Conservation (phyloP, 192 early-diverging fungal genomes). For the Coemansia pectinata region DNA sequence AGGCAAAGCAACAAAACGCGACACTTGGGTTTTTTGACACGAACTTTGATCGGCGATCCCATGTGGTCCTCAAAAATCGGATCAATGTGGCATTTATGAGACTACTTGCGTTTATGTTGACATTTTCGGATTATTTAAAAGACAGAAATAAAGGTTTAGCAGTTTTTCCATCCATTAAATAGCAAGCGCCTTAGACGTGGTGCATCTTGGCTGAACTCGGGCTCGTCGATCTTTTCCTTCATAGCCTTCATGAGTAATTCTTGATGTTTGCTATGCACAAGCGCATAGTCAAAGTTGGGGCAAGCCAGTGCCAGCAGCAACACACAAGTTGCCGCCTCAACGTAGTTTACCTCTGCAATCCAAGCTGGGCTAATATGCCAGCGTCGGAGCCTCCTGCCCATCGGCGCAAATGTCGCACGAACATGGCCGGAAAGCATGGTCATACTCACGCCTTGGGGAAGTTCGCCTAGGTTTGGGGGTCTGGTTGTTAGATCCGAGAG, state of each 20-base stretch:
- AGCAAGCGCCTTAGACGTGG: background rate
- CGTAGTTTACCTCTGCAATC: background rate
- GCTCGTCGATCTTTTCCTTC: background rate
- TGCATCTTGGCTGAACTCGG: background rate
- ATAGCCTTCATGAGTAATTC: background rate
- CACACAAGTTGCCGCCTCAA: background rate
- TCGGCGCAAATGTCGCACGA: background rate
- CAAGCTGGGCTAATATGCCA: background rate
- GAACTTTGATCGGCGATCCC: background rate
- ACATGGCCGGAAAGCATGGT: background rate
- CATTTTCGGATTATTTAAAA: background rate
- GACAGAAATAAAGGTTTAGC: background rate
- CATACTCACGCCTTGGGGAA: background rate
- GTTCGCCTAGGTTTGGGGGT: background rate
- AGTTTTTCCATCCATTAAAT: background rate
- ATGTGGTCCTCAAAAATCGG: background rate
- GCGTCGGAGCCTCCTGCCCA: background rate
- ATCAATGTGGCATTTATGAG: background rate
- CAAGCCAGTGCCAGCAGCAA: background rate
- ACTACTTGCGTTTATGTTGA: background rate
- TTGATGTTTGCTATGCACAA: background rate
- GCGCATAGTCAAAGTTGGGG: background rate
- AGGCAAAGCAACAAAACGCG: background rate
- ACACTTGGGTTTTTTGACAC: background rate
- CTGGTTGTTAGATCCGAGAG: background rate